Percentiles rank a stretch among this genome's conserved stretches.
These are phyloP conservation scores for Heritiera fomes DNA, from an alignment of 345 rosid genomes.

Conservation along the genomic window DNA sequence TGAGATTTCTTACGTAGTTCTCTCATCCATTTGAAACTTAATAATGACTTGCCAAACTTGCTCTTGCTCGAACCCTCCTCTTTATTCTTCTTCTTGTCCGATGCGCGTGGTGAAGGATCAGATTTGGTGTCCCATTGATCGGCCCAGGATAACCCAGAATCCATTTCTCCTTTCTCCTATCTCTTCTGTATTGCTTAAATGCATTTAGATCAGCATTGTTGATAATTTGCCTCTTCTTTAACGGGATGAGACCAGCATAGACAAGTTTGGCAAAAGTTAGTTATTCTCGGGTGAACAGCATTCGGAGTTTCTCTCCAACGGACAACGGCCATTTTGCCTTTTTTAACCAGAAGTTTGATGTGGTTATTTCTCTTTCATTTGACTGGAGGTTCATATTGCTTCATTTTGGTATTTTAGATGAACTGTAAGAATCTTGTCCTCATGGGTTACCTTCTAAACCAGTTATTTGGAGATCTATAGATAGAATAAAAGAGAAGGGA, in stretches of 20 bases:
- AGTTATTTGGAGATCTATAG: no score
- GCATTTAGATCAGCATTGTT: slow-evolving; percentile 2
- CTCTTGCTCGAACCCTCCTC: slow-evolving; percentile 36
- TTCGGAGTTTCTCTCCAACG: background rate
- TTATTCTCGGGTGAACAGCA: slow-evolving; percentile 15
- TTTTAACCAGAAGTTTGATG: background rate
- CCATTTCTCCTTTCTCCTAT: slow-evolving; percentile 30
- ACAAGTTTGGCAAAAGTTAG: slow-evolving; percentile 13
- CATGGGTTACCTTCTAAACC: no score
- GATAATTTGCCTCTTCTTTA: slow-evolving; percentile 5
- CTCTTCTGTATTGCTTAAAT: background rate
- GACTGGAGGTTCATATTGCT: background rate
- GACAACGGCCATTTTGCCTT: background rate
- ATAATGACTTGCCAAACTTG: slow-evolving; percentile 26
- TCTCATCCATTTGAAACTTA: slow-evolving; percentile 35
- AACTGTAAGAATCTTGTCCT: no score
- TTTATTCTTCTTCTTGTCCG: slow-evolving; percentile 37
- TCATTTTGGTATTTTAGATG: no score
- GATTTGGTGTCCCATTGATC: slow-evolving; percentile 59
- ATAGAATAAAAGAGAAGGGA: no score
- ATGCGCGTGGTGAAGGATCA: slow-evolving; percentile 35
- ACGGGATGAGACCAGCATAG: background rate
- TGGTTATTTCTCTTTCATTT: slow-evolving; percentile 40
- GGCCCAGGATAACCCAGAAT: slow-evolving; percentile 60
- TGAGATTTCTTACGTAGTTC: slow-evolving; percentile 34